Base-by-base conservation (phyloP, 2,329 filamentous ascomycete genomes). In the Verticillium longisporum region DNA sequence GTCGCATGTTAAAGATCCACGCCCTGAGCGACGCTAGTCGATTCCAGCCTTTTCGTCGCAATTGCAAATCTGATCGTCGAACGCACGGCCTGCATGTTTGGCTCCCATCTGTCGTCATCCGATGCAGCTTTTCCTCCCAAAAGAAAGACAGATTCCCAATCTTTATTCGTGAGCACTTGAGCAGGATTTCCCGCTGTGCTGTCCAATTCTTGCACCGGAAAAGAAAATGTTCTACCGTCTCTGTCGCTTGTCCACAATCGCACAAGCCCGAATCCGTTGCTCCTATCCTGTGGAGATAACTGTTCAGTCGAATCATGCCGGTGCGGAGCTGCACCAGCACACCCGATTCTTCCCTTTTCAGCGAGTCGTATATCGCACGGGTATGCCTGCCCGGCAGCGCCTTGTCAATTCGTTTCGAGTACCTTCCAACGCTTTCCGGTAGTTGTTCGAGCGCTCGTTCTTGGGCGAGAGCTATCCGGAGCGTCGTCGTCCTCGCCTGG, bases 141-240 rank as follows among this genome's bases (percentile, higher is more conserved):
- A 62, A 61, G 59, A 61, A 61, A 15, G 61, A 63, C 18, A 61
- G 21, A 38, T 63, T 57, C 3, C 61, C 53, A 2, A 61, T 59
- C 34, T 60, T 62, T 37, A 26, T 60, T 60, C 33, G 54, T 58
- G 41, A 54, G 55, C 33, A 31, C 34, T 36, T 36, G 34, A 36
- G 34, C 34, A 55, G 54, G 54, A 55, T 55, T 32, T 33, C 26
- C 13, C n/a, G 33, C 6, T 58, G 36, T 50, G 64, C 61, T 5
- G 66, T 69, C 71, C 64, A 72, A 60, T 68, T 67, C 59, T 31
- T 65, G 61, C 61, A 71, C 63, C 62, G 62, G 61, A 70, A 70
- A 60, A 71, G 66, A 38, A 70, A 69, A 64, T 69, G 63, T 54
- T 70, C 63, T 21, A 66, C 65, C 34, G 63, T 71, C 59, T 71